Conservation (phyloP, 2,329 filamentous ascomycete genomes). For the Trichoderma sp. region DNA sequence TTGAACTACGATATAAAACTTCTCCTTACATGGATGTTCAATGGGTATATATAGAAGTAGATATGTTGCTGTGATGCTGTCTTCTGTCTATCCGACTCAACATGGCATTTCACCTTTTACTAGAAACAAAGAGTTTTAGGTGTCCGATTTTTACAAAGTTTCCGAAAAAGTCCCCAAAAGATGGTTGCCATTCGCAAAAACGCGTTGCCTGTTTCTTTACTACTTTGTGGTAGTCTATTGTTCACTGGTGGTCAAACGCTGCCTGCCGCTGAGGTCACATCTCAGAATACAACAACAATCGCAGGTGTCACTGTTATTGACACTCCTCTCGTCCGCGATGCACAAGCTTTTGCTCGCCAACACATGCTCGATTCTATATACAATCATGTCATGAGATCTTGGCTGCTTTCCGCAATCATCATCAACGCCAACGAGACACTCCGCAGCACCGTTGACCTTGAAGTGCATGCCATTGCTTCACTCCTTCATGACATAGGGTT, state of each 20-base stretch:
- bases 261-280: not conserved
- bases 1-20: not conserved
- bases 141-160: not conserved
- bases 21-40: not conserved
- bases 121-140: not conserved
- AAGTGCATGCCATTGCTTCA: not conserved
- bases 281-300: not conserved
- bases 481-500: not conserved
- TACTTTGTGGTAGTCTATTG: not conserved
- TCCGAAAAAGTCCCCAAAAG: not conserved
- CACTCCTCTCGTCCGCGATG: not conserved
- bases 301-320: not conserved
- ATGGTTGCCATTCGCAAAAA: not conserved
- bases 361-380: not conserved
- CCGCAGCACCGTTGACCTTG: not conserved
- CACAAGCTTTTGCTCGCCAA: not conserved
- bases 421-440: not conserved
- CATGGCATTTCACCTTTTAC: not conserved
- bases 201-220: not conserved
- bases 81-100: not conserved
- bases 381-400: not conserved
- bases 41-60: not conserved
- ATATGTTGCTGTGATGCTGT: not conserved
- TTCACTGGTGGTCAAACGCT: not conserved
- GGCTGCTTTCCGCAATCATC: not conserved